These are phyloP conservation scores for Cercospora berteroae DNA, from an alignment of 2,329 filamentous ascomycete species.

Conservation along the genomic window DNA sequence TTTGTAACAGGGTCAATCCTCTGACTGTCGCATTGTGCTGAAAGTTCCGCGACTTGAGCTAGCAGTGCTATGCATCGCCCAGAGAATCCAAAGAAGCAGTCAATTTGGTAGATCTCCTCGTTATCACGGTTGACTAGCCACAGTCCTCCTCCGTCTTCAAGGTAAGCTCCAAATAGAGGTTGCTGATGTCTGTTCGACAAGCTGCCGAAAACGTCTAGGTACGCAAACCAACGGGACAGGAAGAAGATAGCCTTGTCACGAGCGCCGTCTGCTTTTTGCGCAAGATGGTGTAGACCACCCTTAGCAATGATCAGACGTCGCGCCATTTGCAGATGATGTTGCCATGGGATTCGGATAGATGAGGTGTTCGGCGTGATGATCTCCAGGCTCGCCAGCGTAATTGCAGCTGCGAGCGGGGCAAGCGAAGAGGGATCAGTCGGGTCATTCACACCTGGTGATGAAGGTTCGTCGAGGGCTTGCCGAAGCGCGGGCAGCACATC, in stretches of 20 bases:
- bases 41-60: constrained; percentile 68
- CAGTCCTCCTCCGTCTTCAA: constrained; percentile 37
- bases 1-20: constrained; percentile 57
- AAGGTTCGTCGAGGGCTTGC: constrained; percentile 52
- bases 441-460: constrained; percentile 28
- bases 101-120: constrained; percentile 59
- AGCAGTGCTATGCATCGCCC: constrained; percentile 68
- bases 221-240: constrained; percentile 77
- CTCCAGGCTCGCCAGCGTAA: constrained; percentile 80
- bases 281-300: constrained; percentile 53
- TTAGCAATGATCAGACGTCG: constrained; percentile 71
- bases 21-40: constrained; percentile 64
- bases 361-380: constrained; percentile 81
- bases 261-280: constrained; percentile 40
- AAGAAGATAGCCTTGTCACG: constrained; percentile 66
- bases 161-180: constrained; percentile 44
- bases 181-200: constrained; percentile 53
- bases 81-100: constrained; percentile 79
- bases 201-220: constrained; percentile 75
- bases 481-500: constrained; percentile 74
- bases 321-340: constrained; percentile 72
- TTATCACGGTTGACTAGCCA: constrained; percentile 39
- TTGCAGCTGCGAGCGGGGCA: constrained; percentile 73
- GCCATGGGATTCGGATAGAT: constrained; percentile 77
- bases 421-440: constrained; percentile 64